Evolutionary conservation across 805 yeast species (phyloP), one percentile per base, ranked within the genome.

Genomic region (Suhomyces sp.): DNA sequence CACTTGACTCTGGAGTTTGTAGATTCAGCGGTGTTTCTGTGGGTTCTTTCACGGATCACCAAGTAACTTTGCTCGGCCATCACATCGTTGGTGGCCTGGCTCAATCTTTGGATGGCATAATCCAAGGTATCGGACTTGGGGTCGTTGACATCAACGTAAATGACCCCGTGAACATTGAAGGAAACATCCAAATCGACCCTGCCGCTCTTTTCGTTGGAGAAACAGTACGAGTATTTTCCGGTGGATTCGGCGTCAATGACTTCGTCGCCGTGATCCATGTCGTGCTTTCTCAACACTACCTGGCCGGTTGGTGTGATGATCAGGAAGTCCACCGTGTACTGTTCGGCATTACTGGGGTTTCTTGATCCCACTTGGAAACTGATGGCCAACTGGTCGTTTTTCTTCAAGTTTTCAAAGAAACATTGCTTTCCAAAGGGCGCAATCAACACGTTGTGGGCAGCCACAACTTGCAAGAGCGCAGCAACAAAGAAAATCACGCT

Each of bases 11-110:
- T 85, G 51, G 94, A 87, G 72, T 93, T 93, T 46, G 99, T 93
- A 23, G 96, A 88, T 74, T 93, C 99, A 5, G 99, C 98, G 8
- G 99, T 93, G 75, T 93, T 94, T 82, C 99, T 88, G 72, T 93
- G 99, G 13, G 96, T 88, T 76, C 97, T 87, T 74, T 93, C 99
- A 74, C 99, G 86, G 56, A 93, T 91, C 47, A 92, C 96, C 62
- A 94, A 86, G 73, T 94, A 94, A 62, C 89, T 83, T 65, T 87
- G 96, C 73, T 94, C 99, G 62, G 91, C 93, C 74, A 88, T 88
- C 55, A 94, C 91, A 62, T 90, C 97, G 62, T 84, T 83, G 40
- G 96, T 86, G 60, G 89, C 77, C 57, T 88, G 87, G 59, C 84
- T 74, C 64, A 93, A 78, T 66, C 84, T 82, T 69, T 85, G 83